These are phyloP conservation scores for Candida sphagnicola DNA, from an alignment of 805 yeast species.

Conservation along the genomic window DNA sequence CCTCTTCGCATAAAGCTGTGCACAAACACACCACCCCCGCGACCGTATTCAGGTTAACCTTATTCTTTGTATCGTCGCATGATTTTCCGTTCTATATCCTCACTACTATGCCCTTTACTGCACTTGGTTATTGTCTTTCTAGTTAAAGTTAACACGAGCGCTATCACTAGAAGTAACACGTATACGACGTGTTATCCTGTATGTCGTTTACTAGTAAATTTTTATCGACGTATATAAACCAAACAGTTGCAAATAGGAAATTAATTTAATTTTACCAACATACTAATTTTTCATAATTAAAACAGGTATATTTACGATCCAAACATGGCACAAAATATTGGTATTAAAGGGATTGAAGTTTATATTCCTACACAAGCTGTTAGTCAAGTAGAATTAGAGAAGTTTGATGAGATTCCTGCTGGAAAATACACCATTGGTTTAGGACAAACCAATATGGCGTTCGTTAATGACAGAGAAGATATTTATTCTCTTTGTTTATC, in stretches of 20 bases:
- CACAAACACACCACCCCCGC: no score
- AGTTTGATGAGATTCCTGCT: slow-evolving; percentile 76
- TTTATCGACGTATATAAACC: slow-evolving; percentile 1
- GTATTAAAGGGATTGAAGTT: slow-evolving; percentile 94
- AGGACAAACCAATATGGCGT: slow-evolving; percentile 98
- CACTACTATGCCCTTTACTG: no score
- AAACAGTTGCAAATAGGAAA: background rate
- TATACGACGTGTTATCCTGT: slow-evolving; percentile 1
- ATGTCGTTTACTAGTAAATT: slow-evolving; percentile 2
- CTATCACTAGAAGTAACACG: no score
- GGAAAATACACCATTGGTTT: slow-evolving; percentile 98
- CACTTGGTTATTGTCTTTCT: no score
- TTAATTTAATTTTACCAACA: background rate
- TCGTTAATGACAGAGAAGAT: slow-evolving; percentile 96
- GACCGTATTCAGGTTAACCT: no score
- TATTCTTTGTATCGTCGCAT: no score
- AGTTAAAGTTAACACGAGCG: no score
- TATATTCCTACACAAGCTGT: slow-evolving; percentile 75
- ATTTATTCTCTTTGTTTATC: slow-evolving; percentile 93
- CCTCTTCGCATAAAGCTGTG: no score
- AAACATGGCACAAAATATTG: slow-evolving; percentile 57
- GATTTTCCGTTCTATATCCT: no score
- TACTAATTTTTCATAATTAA: background rate
- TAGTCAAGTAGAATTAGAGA: slow-evolving; percentile 83
- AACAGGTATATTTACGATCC: slow-evolving; percentile 16